Conservation (phyloP, 768 basidiomycete species). For the Lactarius sp. region DNA sequence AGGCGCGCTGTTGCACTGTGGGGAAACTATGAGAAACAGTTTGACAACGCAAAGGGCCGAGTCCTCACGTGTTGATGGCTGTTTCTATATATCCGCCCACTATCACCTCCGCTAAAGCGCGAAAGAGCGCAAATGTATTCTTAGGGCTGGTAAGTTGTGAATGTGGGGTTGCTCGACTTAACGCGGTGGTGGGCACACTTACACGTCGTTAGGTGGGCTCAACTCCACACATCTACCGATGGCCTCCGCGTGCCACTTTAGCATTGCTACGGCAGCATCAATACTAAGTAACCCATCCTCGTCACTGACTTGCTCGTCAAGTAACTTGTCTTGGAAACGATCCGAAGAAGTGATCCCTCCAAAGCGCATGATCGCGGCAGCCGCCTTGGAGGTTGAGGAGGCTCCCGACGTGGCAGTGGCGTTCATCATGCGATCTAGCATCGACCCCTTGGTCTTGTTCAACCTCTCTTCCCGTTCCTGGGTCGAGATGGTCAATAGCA, state of each 20-base stretch:
- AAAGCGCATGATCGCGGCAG: conserved; percentile 85
- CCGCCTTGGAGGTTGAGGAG: conserved; percentile 70
- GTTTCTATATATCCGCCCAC: conserved; percentile 81
- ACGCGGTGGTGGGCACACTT: conserved; percentile 32
- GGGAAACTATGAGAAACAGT: background rate
- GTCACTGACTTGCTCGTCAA: conserved; percentile 68
- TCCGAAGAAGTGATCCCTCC: conserved; percentile 63
- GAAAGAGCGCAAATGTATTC: conserved; percentile 76
- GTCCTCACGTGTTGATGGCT: conserved; percentile 86
- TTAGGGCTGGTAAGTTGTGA: conserved; percentile 56
- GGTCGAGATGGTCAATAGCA: background rate
- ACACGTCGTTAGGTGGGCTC: conserved; percentile 80
- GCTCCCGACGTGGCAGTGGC: conserved; percentile 56
- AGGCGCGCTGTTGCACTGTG: conserved; percentile 64
- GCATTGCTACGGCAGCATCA: conserved; percentile 79
- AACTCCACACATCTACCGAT: conserved; percentile 93
- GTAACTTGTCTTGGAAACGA: conserved; percentile 44
- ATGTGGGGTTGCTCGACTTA: background rate
- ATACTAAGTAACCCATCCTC: conserved; percentile 80
- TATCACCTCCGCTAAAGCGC: conserved; percentile 82
- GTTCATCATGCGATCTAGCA: conserved; percentile 90
- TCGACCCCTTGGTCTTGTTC: conserved; percentile 63
- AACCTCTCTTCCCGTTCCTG: conserved; percentile 44
- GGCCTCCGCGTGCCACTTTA: conserved; percentile 97
- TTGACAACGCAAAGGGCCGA: background rate